A percentile compares a stretch with the other conserved stretches of the same genome.
Conservation (phyloP, 306 rosid genomes). For the Cucurbita maxima region DNA sequence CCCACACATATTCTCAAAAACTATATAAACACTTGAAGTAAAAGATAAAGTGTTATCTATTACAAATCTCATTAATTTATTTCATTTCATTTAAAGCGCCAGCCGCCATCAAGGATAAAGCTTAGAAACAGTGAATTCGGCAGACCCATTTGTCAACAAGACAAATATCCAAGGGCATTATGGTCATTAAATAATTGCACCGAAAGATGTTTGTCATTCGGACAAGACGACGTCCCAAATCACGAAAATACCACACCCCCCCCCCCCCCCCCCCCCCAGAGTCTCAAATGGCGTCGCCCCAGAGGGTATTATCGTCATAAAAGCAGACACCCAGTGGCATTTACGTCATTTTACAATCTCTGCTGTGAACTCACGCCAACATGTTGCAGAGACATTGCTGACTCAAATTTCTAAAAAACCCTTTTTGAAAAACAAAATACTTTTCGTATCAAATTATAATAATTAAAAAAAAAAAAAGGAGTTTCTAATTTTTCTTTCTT, state of each 20-base stretch:
- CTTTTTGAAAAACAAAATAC: background rate
- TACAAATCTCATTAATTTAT: background rate
- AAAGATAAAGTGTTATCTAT: background rate
- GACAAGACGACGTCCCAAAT: background rate
- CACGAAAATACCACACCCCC: background rate
- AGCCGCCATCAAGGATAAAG: background rate
- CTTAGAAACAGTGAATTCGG: background rate
- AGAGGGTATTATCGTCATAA: constrained; percentile 8
- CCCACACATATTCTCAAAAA: background rate
- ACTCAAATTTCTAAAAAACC: background rate
- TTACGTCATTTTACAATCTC: background rate
- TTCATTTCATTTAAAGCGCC: background rate
- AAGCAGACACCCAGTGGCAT: background rate
- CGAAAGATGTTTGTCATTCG: background rate
- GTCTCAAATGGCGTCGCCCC: background rate
- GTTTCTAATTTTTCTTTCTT: background rate
- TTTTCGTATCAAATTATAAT: background rate
- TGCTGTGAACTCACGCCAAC: constrained; percentile 10
- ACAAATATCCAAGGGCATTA: constrained; percentile 2
- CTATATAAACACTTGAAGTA: background rate
- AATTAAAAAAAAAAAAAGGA: background rate
- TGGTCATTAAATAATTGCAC: background rate
- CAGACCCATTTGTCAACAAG: background rate
- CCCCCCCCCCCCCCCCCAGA: background rate
- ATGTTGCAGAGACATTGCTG: background rate